Conservation (phyloP, 140 eudicot genomes). For the Stevia rebaudiana region DNA sequence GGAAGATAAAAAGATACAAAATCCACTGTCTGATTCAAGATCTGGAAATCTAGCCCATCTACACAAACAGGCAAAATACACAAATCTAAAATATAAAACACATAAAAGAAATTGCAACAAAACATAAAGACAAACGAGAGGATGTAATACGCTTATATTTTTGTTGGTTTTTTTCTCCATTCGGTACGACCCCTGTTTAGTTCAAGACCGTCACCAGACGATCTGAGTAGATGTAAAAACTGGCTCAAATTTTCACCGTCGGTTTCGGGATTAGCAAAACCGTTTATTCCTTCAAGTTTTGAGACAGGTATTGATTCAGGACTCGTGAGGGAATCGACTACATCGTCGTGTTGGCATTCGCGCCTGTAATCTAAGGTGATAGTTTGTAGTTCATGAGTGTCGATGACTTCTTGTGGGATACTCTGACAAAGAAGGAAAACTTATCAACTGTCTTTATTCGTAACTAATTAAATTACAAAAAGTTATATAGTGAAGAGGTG, state of each 20-base stretch:
- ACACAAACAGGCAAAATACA: constrained; percentile 2
- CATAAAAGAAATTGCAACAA: constrained; percentile 11
- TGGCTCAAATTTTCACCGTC: constrained; percentile 33
- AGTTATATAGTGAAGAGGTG: too few relatives aligned
- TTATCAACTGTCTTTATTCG: not conserved
- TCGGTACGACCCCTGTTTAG: constrained; percentile 84
- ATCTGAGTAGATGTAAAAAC: constrained; percentile 73
- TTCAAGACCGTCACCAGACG: constrained; percentile 59
- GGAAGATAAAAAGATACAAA: not conserved
- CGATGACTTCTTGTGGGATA: constrained; percentile 78
- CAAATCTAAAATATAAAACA: not conserved
- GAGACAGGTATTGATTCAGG: constrained; percentile 34
- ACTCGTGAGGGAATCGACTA: constrained; percentile 87
- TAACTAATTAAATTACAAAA: too few relatives aligned
- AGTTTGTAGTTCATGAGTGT: constrained; percentile 76
- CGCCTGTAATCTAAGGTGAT: constrained; percentile 91
- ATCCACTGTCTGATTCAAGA: not conserved
- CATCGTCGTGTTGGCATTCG: constrained; percentile 79
- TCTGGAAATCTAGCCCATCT: constrained; percentile 8
- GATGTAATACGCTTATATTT: constrained; percentile 20
- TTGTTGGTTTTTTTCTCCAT: constrained; percentile 80
- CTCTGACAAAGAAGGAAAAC: constrained; percentile 44
- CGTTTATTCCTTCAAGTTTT: constrained; percentile 34
- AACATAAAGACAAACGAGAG: not conserved
- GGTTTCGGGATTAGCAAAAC: constrained; percentile 30